Percentiles rank a stretch among this genome's conserved stretches.
These are phyloP conservation scores for Lactarius trivialis DNA, from an alignment of 768 basidiomycete genomes.

Conservation along the genomic window DNA sequence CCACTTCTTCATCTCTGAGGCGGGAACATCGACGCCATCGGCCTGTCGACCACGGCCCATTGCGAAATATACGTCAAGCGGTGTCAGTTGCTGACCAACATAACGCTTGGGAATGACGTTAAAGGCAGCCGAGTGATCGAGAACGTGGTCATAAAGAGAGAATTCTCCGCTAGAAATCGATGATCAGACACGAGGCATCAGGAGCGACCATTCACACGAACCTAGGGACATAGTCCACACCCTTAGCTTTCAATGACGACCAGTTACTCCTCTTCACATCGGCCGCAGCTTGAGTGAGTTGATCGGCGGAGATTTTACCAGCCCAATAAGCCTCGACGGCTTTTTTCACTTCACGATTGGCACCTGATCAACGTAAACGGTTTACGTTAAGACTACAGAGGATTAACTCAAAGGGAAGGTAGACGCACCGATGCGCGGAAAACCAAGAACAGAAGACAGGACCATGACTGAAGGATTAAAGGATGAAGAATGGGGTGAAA, in stretches of 20 bases:
- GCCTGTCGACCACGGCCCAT: constrained; percentile 98
- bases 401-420: background rate
- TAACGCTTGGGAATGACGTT: constrained; percentile 97
- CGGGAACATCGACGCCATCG: constrained; percentile 91
- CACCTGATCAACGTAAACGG: constrained; percentile 44
- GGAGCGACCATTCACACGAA: constrained; percentile 33
- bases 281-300: constrained; percentile 81
- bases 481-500: background rate
- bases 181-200: constrained; percentile 19
- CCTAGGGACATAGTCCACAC: constrained; percentile 92
- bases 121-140: constrained; percentile 94
- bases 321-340: constrained; percentile 99
- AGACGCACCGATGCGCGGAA: constrained; percentile 77
- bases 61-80: constrained; percentile 95
- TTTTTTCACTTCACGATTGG: constrained; percentile 94
- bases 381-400: background rate
- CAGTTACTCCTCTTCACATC: constrained; percentile 86
- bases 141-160: constrained; percentile 96
- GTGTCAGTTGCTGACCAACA: constrained; percentile 73
- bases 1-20: constrained; percentile 99
- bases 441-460: constrained; percentile 79
- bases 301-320: constrained; percentile 80
- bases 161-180: constrained; percentile 78
- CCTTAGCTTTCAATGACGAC: constrained; percentile 74
- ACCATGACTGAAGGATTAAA: constrained; percentile 48